Evolutionary conservation across 106 monocot species (phyloP), one percentile per base, ranked within the genome.

Genomic region (Platanthera guangdongensis): DNA sequence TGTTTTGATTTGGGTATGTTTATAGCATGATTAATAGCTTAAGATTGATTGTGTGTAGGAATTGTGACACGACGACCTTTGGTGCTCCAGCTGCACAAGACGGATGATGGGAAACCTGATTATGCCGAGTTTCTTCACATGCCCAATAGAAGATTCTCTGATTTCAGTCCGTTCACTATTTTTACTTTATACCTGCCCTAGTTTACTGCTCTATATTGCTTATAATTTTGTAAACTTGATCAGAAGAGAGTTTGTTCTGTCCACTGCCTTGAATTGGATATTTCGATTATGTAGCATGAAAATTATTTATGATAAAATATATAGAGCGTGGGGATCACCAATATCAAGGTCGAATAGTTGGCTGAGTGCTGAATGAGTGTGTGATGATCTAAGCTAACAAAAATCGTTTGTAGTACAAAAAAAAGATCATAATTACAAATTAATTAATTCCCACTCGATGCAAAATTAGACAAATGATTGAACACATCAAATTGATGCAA

Each of bases 31-130:
- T 65, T 65, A 30, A 65, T 65, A 12, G 11, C 1, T 6, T 65
- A 11, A 30, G 30, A 30, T 30, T 65, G 25, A 65, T 65, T 65
- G 25, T 65, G 18, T 55, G 54, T 47, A 87, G 86, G 86, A 6
- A 87, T 87, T 75, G 86, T 87, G 75, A 87, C 86, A 50, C 78
- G 86, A 78, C 78, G 86, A 78, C 86, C 86, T 47, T 57, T 87
- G 62, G 86, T 87, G 77, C 59, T 87, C 74, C 86, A 87, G 45
- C 83, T 87, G 13, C 86, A 87, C 46, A 87, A 87, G 80, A 83
- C 45, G 18, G 83, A 81, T 1, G 69, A 53, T 4, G 83, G 81
- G 16, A 78, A 80, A 54, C 11, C 77, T 7, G 86, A 87, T 77
- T 87, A 87, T 51, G 86, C 78, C 13, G 86, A 87, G 86, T 87